Base-by-base conservation (phyloP, 805 yeast species). In the Saccharomycopsis sp. region DNA sequence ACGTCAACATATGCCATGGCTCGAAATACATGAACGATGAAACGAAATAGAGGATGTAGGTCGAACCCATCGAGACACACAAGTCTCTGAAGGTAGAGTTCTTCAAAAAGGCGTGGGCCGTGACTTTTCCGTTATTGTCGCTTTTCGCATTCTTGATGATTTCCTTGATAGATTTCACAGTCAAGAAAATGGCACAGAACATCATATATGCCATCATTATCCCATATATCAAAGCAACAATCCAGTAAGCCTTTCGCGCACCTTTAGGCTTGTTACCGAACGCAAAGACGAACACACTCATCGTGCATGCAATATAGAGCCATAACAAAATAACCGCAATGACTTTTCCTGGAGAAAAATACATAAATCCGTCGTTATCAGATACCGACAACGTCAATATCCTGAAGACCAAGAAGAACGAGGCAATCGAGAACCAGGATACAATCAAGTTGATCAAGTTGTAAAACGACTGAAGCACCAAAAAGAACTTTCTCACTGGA, bases 221-320 rank as follows among this genome's bases (percentile, higher is more conserved):
- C 12, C 86, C 87, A 67, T 83, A 83, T 65, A 81, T 77, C 24
- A 75, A 62, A 23, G 82, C 79, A 66, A 80, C 77, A 40, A 76
- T 74, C 63, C 79, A 71, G 68, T 83, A 83, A 61, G 77, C 75
- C 64, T 73, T 72, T 62, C 77, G 79, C 1, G 86, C 79, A 16
- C 87, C 86, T 65, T 80, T 79, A 1, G 88, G 88, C 53, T 80
- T 75, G 64, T 83, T 83, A 56, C 88, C 88, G 65, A 83, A 78
- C 52, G 86, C 81, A 62, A 83, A 71, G 52, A 83, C 78, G 65
- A 83, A 84, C 21, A 87, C 82, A 2, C 84, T 72, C 24, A 79
- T 79, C 29, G 84, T 71, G 47, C 82, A 79, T 24, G 81, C 80
- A n/a, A 76, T 65, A 64, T 83, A 83, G 34, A 83, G 69, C 77